phyloP scores from a whole-genome alignment of 1,284 basidiomycete species.

The Papiliotrema nemorosa region DNA sequence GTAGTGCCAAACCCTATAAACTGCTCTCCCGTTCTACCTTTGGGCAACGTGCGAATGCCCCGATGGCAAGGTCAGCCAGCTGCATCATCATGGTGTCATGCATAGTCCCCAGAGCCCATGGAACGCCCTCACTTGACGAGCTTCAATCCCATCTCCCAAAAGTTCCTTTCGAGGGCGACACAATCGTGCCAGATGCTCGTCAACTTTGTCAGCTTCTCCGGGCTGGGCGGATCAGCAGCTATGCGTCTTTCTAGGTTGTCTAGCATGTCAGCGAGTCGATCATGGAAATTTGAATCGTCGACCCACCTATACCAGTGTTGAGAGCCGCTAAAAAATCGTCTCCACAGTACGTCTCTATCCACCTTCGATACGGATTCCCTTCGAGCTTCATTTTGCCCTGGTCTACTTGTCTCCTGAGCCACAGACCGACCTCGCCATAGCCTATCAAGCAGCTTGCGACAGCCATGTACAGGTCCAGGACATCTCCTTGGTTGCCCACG shows the following conservation, averaged over 20 bases:
- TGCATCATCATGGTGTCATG: too few relatives aligned
- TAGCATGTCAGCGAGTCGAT: conserved; percentile 30
- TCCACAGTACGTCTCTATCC: conserved; percentile 81
- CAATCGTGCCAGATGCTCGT: conserved; percentile 71
- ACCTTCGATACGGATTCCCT: conserved; percentile 66
- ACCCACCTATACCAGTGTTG: conserved; percentile 64
- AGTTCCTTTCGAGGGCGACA: conserved; percentile 73
- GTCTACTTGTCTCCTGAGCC: conserved; percentile 61
- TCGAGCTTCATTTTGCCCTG: conserved; percentile 57
- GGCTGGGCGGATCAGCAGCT: conserved; percentile 63
- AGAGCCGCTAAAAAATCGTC: conserved; percentile 68
- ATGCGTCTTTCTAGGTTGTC: conserved; percentile 63
- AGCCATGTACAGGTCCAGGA: conserved; percentile 70
- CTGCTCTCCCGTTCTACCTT: too few relatives aligned
- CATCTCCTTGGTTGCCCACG: conserved; percentile 67
- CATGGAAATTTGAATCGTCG: not conserved
- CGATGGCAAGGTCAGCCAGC: too few relatives aligned
- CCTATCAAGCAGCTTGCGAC: conserved; percentile 83
- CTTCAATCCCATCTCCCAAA: conserved; percentile 67
- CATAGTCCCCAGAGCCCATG: too few relatives aligned
- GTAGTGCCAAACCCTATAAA: too few relatives aligned
- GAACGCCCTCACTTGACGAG: not conserved
- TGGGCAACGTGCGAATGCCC: too few relatives aligned
- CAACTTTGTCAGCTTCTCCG: conserved; percentile 63
- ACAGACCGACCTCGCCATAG: conserved; percentile 91